Evolutionary conservation across 345 rosid genomes (phyloP).

Genomic region (Rhizophora mangle): DNA sequence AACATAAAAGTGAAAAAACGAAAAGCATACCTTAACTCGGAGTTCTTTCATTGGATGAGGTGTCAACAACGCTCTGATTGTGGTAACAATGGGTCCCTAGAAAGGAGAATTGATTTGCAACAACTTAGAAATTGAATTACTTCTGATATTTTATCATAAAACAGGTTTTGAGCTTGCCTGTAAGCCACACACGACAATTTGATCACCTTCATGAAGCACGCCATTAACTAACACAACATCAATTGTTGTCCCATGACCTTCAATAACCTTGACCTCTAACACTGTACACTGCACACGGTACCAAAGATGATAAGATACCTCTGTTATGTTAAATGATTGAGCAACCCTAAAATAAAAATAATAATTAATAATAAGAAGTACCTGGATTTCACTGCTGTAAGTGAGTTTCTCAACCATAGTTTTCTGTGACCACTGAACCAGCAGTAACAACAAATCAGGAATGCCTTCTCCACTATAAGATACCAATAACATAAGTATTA

Average conservation of each 20-base stretch:
- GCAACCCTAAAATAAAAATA: too few relatives aligned
- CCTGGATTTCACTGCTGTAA: conserved; percentile 78
- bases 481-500: conserved; percentile 20
- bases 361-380: conserved; percentile 9
- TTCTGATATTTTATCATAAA: conserved; percentile 18
- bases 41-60: conserved; percentile 99
- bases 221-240: conserved; percentile 94
- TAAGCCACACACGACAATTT: conserved; percentile 86
- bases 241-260: conserved; percentile 92
- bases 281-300: conserved; percentile 70
- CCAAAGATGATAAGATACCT: conserved; percentile 22
- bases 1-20: conserved; percentile 37
- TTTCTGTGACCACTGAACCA: conserved; percentile 92
- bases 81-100: conserved; percentile 86
- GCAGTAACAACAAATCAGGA: conserved; percentile 74
- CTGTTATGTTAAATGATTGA: conserved; percentile 35
- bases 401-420: conserved; percentile 94
- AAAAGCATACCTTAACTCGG: conserved; percentile 89
- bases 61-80: conserved; percentile 77
- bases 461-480: conserved; percentile 85
- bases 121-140: conserved; percentile 14
- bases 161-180: conserved; percentile 53
- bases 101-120: conserved; percentile 19
- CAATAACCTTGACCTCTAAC: conserved; percentile 90
- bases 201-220: conserved; percentile 89